Evolutionary conservation across 495 filamentous ascomycete species (phyloP).

Genomic region (Talaromyces nanjingensis): DNA sequence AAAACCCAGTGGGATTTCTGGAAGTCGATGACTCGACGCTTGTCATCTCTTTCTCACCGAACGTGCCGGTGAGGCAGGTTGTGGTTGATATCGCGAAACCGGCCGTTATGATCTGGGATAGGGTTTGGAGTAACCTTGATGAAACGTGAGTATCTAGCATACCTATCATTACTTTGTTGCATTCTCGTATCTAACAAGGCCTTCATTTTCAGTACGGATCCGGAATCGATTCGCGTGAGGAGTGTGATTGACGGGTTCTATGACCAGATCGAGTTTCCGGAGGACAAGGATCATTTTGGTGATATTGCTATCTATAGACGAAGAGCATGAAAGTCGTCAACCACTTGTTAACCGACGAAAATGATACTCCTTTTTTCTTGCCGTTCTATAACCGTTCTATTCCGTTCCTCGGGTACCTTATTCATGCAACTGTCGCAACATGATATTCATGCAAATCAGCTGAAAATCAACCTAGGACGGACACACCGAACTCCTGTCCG

Average conservation of each 20-base stretch:
- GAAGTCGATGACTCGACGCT: constrained; percentile 23
- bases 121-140: constrained; percentile 9
- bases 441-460: not conserved
- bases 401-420: not conserved
- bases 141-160: constrained; percentile 4
- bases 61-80: constrained; percentile 29
- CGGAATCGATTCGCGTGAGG: constrained; percentile 17
- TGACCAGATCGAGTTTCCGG: constrained; percentile 12
- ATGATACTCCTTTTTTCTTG: not conserved
- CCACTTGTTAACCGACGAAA: not conserved
- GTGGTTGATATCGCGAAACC: constrained; percentile 26
- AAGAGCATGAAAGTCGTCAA: constrained; percentile 1
- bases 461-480: not conserved
- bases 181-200: constrained; percentile 2
- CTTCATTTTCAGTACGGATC: constrained; percentile 17
- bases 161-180: not conserved
- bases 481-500: not conserved
- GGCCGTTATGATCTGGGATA: constrained; percentile 28
- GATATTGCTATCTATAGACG: constrained; percentile 19
- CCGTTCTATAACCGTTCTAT: not conserved
- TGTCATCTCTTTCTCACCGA: constrained; percentile 23
- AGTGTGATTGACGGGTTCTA: constrained; percentile 17
- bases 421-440: not conserved
- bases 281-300: constrained; percentile 17
- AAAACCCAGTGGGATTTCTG: constrained; percentile 27